phyloP scores from a whole-genome alignment of 2,329 filamentous ascomycete species.

The Diaporthe citriasiana region DNA sequence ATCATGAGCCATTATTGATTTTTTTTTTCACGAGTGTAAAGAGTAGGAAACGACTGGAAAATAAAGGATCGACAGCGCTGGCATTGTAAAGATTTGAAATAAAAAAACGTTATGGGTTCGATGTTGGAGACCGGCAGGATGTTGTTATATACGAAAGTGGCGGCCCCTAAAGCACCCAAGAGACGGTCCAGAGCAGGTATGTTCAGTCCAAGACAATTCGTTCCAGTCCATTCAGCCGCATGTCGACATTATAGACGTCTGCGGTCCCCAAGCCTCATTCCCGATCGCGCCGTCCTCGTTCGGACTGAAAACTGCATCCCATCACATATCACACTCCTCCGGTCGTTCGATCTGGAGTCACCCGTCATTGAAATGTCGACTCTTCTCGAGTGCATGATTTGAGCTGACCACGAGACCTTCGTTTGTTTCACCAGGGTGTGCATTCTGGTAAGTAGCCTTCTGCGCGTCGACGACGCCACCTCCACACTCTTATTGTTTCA shows the following conservation, averaged over 20 bases:
- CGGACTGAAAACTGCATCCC: background rate
- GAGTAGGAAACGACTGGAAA: background rate
- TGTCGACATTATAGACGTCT: background rate
- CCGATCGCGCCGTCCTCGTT: background rate
- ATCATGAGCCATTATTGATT: conserved; percentile 23
- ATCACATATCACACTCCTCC: conserved; percentile 24
- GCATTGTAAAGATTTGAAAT: background rate
- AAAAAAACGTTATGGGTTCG: background rate
- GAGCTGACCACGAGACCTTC: conserved; percentile 44
- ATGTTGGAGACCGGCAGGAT: conserved; percentile 53
- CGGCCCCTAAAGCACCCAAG: conserved; percentile 71
- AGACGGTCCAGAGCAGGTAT: conserved; percentile 71
- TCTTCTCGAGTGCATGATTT: conserved; percentile 43
- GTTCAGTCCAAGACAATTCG: conserved; percentile 47
- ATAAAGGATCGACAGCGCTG: background rate
- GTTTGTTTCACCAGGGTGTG: conserved; percentile 58
- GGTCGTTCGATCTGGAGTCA: background rate
- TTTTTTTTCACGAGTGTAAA: background rate
- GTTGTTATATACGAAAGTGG: conserved; percentile 71
- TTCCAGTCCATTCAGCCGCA: background rate
- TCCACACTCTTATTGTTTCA: conserved; percentile 32
- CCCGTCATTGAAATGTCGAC: background rate
- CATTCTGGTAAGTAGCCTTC: conserved; percentile 62
- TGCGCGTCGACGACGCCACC: conserved; percentile 16
- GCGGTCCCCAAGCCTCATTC: background rate